A percentile compares a stretch with the other conserved stretches of the same genome.
Conservation (phyloP, 2,329 filamentous ascomycete species). For the Clonostachys chloroleuca region DNA sequence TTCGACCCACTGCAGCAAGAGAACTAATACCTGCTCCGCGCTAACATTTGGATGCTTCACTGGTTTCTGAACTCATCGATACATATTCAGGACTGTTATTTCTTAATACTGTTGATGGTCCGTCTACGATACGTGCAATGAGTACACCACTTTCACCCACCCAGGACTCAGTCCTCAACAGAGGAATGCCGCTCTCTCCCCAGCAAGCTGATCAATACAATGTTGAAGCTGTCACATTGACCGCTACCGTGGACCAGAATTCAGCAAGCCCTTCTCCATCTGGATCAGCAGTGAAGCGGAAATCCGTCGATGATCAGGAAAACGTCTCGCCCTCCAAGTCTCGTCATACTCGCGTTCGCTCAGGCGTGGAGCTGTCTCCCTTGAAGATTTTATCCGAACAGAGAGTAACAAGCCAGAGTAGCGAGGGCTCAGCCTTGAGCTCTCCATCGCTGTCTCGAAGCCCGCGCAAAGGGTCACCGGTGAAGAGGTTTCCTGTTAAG, state of each 20-base stretch:
- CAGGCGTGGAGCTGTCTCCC: conserved; percentile 52
- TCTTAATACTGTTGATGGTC: too few species aligned
- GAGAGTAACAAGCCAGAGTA: conserved; percentile 1
- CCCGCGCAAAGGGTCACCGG: conserved; percentile 36
- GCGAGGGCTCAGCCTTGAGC: not conserved
- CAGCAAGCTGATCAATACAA: conserved; percentile 26
- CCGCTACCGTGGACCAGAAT: conserved; percentile 6
- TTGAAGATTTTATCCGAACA: conserved; percentile 45
- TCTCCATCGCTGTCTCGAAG: conserved; percentile 1
- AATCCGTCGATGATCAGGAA: conserved; percentile 30
- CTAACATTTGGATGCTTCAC: too few species aligned
- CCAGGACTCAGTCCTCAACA: not conserved
- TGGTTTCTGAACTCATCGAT: too few species aligned
- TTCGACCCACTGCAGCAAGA: too few species aligned
- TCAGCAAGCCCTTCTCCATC: conserved; percentile 4
- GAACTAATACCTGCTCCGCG: too few species aligned
- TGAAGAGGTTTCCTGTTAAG: conserved; percentile 59
- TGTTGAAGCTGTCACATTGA: conserved; percentile 15
- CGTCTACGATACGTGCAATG: not conserved
- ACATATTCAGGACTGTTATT: too few species aligned
- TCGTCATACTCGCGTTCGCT: conserved; percentile 51
- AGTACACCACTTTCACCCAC: conserved; percentile 2
- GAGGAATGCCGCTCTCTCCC: conserved; percentile 10
- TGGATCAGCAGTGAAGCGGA: not conserved
- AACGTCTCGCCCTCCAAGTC: conserved; percentile 41